These are phyloP conservation scores for Phytophthora sp. DNA, from an alignment of 352 stramenopile genomes.

Conservation along the genomic window DNA sequence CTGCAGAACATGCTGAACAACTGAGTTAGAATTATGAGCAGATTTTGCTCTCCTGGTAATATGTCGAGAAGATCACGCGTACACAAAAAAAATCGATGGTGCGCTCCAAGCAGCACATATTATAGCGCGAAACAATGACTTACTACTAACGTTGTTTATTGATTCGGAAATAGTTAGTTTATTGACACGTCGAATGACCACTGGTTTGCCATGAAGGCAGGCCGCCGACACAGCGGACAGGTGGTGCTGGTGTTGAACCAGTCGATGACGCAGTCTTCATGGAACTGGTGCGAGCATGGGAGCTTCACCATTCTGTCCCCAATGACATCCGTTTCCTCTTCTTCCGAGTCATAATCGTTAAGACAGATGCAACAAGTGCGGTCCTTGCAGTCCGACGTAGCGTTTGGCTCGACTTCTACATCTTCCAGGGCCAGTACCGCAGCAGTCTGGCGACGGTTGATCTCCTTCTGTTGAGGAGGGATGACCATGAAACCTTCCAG, in stretches of 20 bases:
- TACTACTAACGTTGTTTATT: slow-evolving; percentile 8
- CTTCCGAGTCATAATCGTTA: slow-evolving; percentile 43
- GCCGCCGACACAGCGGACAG: slow-evolving; percentile 67
- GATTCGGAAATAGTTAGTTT: slow-evolving; percentile 32
- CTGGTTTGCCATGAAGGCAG: slow-evolving; percentile 42
- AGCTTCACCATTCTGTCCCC: slow-evolving; percentile 58
- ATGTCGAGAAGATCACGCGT: no score
- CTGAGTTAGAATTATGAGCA: slow-evolving; percentile 9
- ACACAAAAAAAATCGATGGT: background rate
- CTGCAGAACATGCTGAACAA: slow-evolving; percentile 58
- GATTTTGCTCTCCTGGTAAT: no score
- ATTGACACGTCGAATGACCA: slow-evolving; percentile 50
- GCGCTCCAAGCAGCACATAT: no score
- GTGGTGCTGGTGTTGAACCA: slow-evolving; percentile 79
- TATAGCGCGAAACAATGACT: no score
- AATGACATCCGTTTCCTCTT: slow-evolving; percentile 20
- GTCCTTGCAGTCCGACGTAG: slow-evolving; percentile 29
- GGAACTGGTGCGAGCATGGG: slow-evolving; percentile 72
- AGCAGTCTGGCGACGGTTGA: slow-evolving; percentile 51
- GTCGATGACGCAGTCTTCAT: slow-evolving; percentile 81
- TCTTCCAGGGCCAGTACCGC: slow-evolving; percentile 63
- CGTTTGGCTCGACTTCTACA: slow-evolving; percentile 30
- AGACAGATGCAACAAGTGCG: slow-evolving; percentile 63
- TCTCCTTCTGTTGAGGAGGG: slow-evolving; percentile 55
- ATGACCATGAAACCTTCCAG: slow-evolving; percentile 63